These are phyloP conservation scores for Pilaira anomala DNA, from an alignment of 192 early-diverging fungal genomes.

Conservation along the genomic window DNA sequence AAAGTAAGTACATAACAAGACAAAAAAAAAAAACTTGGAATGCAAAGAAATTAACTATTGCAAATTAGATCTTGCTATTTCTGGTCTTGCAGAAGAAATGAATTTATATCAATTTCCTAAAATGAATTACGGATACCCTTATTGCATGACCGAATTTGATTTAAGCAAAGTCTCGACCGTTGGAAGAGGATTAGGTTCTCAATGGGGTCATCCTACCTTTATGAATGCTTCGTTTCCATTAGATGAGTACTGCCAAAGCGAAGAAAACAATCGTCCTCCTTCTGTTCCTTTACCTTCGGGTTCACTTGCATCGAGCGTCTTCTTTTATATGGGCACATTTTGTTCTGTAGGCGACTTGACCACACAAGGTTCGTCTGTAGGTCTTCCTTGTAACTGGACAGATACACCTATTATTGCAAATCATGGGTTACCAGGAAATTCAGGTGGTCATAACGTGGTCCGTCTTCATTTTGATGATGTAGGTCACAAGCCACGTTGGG, in stretches of 20 bases:
- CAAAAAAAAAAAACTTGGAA: not conserved
- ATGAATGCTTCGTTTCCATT: not conserved
- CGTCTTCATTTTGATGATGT: conserved; percentile 31
- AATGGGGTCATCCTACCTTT: conserved; percentile 20
- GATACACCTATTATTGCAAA: conserved; percentile 32
- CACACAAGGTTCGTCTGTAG: conserved; percentile 24
- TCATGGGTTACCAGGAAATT: conserved; percentile 2
- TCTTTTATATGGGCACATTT: conserved; percentile 24
- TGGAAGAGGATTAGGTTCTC: conserved; percentile 1
- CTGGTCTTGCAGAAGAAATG: conserved; percentile 21
- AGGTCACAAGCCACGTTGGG: conserved; percentile 26
- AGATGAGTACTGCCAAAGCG: conserved; percentile 23
- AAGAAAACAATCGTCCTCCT: conserved; percentile 18
- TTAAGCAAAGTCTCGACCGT: not conserved
- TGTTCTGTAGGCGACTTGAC: conserved; percentile 27
- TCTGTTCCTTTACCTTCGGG: conserved; percentile 15
- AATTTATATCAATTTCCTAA: conserved; percentile 26
- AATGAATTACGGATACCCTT: conserved; percentile 25
- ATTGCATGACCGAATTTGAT: conserved; percentile 21
- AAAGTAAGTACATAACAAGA: not conserved
- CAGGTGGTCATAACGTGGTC: conserved; percentile 19
- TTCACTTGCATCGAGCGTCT: conserved; percentile 12
- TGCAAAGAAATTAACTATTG: too few relatives aligned
- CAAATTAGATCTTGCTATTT: conserved; percentile 6
- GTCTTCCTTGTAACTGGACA: conserved; percentile 36